Evolutionary conservation across 2,329 filamentous ascomycete species (phyloP).

Genomic region (Aureobasidium sp.): DNA sequence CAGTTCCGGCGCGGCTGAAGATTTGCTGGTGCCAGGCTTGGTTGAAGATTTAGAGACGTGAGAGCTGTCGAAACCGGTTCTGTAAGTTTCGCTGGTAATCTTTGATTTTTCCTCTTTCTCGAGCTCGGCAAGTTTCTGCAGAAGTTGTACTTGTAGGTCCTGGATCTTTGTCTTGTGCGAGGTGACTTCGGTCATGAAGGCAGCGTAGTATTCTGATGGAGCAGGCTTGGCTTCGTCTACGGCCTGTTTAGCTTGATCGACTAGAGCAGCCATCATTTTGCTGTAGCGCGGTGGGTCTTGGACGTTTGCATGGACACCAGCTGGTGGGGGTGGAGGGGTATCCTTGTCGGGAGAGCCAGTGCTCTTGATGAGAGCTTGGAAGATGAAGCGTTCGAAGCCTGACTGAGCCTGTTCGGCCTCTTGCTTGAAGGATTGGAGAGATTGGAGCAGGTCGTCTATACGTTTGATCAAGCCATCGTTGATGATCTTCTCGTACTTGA

Average conservation of each 20-base stretch:
- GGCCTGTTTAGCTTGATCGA: conserved; percentile 86
- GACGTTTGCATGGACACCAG: conserved; percentile 68
- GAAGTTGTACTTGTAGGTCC: conserved; percentile 67
- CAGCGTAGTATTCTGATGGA: conserved; percentile 54
- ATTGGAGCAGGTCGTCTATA: conserved; percentile 69
- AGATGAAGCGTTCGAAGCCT: conserved; percentile 74
- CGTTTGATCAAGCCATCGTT: conserved; percentile 85
- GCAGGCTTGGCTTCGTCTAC: conserved; percentile 66
- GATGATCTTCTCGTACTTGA: conserved; percentile 87
- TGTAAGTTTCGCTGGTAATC: conserved; percentile 87
- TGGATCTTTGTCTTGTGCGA: conserved; percentile 71
- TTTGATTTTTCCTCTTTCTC: conserved; percentile 80
- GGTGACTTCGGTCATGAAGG: conserved; percentile 71
- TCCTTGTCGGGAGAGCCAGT: conserved; percentile 64
- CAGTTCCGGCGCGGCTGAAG: conserved; percentile 35
- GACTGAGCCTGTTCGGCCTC: conserved; percentile 49
- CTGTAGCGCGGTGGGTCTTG: conserved; percentile 77
- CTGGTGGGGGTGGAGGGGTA: conserved; percentile 68
- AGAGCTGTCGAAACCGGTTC: conserved; percentile 85
- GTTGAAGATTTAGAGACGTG: conserved; percentile 56
- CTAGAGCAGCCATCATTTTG: conserved; percentile 95
- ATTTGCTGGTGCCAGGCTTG: conserved; percentile 19
- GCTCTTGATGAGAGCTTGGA: conserved; percentile 80
- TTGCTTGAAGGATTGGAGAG: conserved; percentile 65
- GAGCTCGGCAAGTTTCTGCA: conserved; percentile 67